phyloP scores from a whole-genome alignment of 2,329 filamentous ascomycete genomes.

The Aureobasidium namibiae region DNA sequence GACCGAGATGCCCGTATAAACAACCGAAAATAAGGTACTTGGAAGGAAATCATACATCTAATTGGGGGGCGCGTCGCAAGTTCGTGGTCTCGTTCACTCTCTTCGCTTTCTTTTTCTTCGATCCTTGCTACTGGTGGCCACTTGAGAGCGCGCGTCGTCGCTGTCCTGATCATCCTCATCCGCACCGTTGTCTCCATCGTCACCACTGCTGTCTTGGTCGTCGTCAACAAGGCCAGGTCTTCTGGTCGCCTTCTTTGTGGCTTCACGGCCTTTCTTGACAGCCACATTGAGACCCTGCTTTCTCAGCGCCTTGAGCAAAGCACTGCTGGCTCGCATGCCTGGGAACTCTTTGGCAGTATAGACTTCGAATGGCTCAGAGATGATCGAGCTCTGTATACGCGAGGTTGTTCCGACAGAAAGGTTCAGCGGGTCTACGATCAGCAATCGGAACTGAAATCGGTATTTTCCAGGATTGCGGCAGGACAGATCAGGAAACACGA shows the following conservation, averaged over 20 bases:
- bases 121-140: not conserved
- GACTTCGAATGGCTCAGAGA: slow-evolving; percentile 67
- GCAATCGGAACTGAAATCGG: slow-evolving; percentile 63
- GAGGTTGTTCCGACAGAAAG: slow-evolving; percentile 46
- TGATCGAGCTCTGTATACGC: slow-evolving; percentile 42
- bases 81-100: slow-evolving; percentile 10
- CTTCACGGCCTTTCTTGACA: slow-evolving; percentile 76
- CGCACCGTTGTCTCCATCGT: slow-evolving; percentile 40
- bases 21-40: not conserved
- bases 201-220: slow-evolving; percentile 27
- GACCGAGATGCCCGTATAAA: slow-evolving; percentile 7
- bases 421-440: slow-evolving; percentile 58
- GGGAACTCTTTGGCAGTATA: slow-evolving; percentile 82
- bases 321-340: slow-evolving; percentile 71
- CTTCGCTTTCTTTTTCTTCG: slow-evolving; percentile 12
- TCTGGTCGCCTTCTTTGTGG: slow-evolving; percentile 28
- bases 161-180: slow-evolving; percentile 69
- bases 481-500: slow-evolving; percentile 76
- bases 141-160: slow-evolving; percentile 3
- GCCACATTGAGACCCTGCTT: slow-evolving; percentile 76
- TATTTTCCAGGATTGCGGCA: slow-evolving; percentile 71
- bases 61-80: not conserved
- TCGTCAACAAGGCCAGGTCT: slow-evolving; percentile 32
- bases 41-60: slow-evolving; percentile 11
- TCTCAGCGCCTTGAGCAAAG: slow-evolving; percentile 64